These are phyloP conservation scores for Scleroderma citrinum DNA, from an alignment of 768 basidiomycete species.

Conservation along the genomic window DNA sequence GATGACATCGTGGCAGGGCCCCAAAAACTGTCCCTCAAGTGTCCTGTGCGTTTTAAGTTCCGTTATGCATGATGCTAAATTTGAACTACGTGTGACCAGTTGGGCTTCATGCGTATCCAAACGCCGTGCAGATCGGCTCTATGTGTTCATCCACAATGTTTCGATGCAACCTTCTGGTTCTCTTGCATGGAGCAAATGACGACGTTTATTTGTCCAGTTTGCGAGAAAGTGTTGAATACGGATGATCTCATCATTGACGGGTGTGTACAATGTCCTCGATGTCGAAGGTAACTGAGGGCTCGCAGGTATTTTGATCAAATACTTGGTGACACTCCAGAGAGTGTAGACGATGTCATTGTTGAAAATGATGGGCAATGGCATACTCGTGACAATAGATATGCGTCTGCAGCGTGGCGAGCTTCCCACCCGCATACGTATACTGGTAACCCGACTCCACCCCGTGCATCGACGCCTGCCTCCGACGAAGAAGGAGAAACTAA, in stretches of 20 bases:
- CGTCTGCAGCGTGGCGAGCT: conserved; percentile 65
- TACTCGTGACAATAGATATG: conserved; percentile 81
- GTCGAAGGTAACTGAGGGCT: not conserved
- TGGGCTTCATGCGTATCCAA: conserved; percentile 81
- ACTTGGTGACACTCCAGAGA: conserved; percentile 66
- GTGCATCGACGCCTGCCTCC: conserved; percentile 21
- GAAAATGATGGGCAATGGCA: conserved; percentile 98
- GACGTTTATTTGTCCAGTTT: conserved; percentile 92
- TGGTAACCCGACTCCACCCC: conserved; percentile 25
- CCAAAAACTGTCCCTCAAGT: conserved; percentile 87
- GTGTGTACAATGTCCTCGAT: conserved; percentile 36
- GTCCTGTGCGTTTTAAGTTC: conserved; percentile 63
- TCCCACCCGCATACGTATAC: conserved; percentile 36
- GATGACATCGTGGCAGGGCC: conserved; percentile 91
- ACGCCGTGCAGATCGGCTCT: conserved; percentile 82
- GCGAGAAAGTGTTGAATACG: conserved; percentile 69
- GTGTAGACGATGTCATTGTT: conserved; percentile 86
- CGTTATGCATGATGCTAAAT: not conserved
- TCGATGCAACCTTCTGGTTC: conserved; percentile 93
- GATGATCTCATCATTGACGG: conserved; percentile 91
- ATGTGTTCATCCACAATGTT: conserved; percentile 91
- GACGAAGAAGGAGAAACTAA: conserved; percentile 28
- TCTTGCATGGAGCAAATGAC: conserved; percentile 95
- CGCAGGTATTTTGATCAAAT: conserved; percentile 85
- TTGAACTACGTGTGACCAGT: conserved; percentile 31